These are phyloP conservation scores for Atalantia buxifolia DNA, from an alignment of 345 rosid species.

Conservation along the genomic window DNA sequence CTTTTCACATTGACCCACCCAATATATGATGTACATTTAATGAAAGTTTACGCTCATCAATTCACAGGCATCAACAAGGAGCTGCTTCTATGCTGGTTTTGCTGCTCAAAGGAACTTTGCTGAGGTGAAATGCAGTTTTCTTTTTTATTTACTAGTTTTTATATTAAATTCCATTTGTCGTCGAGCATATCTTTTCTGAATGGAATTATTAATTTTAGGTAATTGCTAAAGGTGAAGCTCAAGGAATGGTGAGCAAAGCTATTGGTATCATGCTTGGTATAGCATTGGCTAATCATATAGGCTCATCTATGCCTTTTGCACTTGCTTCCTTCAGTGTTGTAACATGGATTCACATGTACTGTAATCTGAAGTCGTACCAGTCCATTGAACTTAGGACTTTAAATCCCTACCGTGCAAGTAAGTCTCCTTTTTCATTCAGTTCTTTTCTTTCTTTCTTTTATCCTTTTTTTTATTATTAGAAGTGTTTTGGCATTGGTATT, in stretches of 20 bases:
- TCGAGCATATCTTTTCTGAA: constrained; percentile 1
- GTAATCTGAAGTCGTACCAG: constrained; percentile 91
- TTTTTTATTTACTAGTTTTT: neutral
- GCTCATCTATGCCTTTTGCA: constrained; percentile 76
- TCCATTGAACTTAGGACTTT: constrained; percentile 89
- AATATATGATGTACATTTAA: constrained; percentile 8
- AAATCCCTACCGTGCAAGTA: constrained; percentile 97
- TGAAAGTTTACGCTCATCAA: constrained; percentile 17
- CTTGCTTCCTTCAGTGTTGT: constrained; percentile 77
- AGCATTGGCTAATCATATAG: constrained; percentile 65
- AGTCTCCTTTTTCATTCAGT: constrained; percentile 19
- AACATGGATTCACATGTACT: constrained; percentile 90
- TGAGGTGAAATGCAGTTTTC: constrained; percentile 52
- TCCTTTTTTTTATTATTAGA: neutral
- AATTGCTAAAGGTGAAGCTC: constrained; percentile 99
- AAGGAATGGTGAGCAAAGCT: constrained; percentile 98
- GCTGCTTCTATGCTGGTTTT: constrained; percentile 98
- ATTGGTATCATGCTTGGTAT: constrained; percentile 83
- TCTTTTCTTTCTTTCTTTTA: no score
- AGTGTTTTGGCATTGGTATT: neutral
- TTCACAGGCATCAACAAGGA: constrained; percentile 83
- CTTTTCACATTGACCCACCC: neutral
- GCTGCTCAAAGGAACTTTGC: constrained; percentile 99
- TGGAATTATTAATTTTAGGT: constrained; percentile 47
- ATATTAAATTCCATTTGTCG: neutral